A percentile compares a stretch with the other conserved stretches of the same genome.
Evolutionary conservation across 495 filamentous ascomycete genomes (phyloP).

Genomic region (Parathielavia appendiculata): DNA sequence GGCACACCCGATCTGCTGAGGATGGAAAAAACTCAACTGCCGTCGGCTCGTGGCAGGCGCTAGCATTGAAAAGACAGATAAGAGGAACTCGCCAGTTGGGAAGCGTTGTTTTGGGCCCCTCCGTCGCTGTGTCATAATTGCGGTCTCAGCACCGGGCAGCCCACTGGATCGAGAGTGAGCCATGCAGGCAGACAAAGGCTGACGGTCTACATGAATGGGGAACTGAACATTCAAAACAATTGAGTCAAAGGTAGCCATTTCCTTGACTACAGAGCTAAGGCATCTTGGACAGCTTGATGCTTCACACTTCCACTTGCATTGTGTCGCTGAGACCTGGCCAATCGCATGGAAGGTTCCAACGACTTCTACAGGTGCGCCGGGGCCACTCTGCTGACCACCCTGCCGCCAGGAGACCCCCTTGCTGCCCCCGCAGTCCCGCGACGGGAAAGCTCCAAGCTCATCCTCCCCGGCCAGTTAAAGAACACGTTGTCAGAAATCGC

Average conservation of each 20-base stretch:
- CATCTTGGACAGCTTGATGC: too few relatives aligned
- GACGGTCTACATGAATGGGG: too few relatives aligned
- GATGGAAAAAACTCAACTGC: neutral
- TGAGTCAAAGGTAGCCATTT: too few relatives aligned
- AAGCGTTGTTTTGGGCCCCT: too few relatives aligned
- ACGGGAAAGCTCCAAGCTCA: constrained; percentile 13
- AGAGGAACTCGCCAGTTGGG: neutral
- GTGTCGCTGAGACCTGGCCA: neutral
- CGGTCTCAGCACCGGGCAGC: too few relatives aligned
- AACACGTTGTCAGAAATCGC: constrained; percentile 35
- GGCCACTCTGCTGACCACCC: constrained; percentile 12
- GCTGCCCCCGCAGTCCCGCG: constrained; percentile 24
- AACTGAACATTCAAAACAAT: too few relatives aligned
- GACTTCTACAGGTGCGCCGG: constrained; percentile 18
- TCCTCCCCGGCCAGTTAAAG: constrained; percentile 28
- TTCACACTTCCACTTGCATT: neutral
- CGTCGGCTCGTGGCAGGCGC: neutral
- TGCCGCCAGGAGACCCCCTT: constrained; percentile 14
- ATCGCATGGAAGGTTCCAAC: constrained; percentile 21
- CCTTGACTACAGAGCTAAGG: too few relatives aligned
- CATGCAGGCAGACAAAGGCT: too few relatives aligned
- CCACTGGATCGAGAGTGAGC: too few relatives aligned
- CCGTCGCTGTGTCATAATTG: too few relatives aligned
- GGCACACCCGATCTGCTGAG: neutral
- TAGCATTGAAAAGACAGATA: neutral